Conservation (phyloP, 2,329 filamentous ascomycete species). For the Pyrenochaeta sp. region DNA sequence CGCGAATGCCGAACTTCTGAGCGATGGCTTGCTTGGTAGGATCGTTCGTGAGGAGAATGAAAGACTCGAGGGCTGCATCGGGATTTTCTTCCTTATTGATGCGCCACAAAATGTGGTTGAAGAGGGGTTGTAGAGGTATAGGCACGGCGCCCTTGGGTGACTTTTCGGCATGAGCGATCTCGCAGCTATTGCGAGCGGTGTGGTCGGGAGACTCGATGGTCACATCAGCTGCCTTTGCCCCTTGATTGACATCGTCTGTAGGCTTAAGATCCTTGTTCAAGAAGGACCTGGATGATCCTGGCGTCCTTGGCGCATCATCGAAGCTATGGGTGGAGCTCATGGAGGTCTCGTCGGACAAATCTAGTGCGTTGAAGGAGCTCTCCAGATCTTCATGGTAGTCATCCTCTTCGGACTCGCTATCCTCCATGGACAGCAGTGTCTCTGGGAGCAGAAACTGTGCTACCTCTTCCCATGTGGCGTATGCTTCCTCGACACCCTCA, state of each 20-base stretch:
- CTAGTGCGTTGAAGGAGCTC: constrained; percentile 48
- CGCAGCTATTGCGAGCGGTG: constrained; percentile 41
- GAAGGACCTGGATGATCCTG: constrained; percentile 52
- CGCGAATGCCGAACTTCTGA: constrained; percentile 59
- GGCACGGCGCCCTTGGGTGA: constrained; percentile 47
- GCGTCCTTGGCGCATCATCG: constrained; percentile 47
- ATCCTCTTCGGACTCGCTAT: constrained; percentile 49
- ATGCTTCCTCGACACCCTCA: constrained; percentile 59
- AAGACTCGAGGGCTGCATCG: constrained; percentile 58
- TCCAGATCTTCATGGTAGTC: constrained; percentile 50
- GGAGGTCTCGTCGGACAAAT: constrained; percentile 50
- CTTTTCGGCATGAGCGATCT: constrained; percentile 32
- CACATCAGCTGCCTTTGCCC: constrained; percentile 22
- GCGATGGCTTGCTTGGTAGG: constrained; percentile 55
- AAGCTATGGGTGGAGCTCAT: constrained; percentile 56
- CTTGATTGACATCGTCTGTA: constrained; percentile 34
- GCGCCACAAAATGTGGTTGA: constrained; percentile 62
- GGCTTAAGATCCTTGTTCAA: constrained; percentile 34
- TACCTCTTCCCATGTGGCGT: constrained; percentile 59
- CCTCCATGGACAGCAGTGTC: constrained; percentile 59
- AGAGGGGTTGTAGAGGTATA: constrained; percentile 54
- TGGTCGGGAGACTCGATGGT: constrained; percentile 32
- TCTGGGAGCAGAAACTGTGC: constrained; percentile 58
- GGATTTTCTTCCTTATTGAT: constrained; percentile 60
- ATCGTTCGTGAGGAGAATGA: constrained; percentile 62